Evolutionary conservation across 768 basidiomycete genomes (phyloP), one percentile per base, ranked within the genome.

Genomic region (Russula sp.): DNA sequence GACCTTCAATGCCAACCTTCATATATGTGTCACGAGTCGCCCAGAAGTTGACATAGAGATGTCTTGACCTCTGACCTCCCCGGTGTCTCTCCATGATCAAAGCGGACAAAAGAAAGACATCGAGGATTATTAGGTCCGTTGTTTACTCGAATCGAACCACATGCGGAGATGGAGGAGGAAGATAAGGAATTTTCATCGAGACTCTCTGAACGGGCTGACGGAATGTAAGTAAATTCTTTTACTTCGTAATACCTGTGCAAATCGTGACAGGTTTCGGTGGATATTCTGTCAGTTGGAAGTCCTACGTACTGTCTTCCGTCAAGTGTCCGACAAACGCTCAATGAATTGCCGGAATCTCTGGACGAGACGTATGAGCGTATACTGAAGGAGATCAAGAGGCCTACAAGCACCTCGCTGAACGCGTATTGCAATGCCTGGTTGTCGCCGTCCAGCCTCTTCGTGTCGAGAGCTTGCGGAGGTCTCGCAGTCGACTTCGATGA

Each of bases 41-140:
- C 49, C 50, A 0, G 55, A 57, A 49, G 3, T 38, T 6, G 61
- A 62, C 48, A 49, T 62, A 1, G 44, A 18, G 10, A 24, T 13
- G 42, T n/a, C 26, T 18, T 62, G 28, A 11, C 61, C 53, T 24
- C 34, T 62, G 2, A 20, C 44, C 2, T 36, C 24, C 28, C n/a
- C 32, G 5, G 8, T 62, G 10, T 38, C 44, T 4, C 34, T 62
- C 3, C 44, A 62, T 2, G 46, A 62, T 18, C 10, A 62, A 36
- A 20, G 16, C 6, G 54, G 61, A 20, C 61, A 62, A 40, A 55
- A n/a, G 6, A 2, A 49, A 20, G 61, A 54, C 2, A 49, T 62
- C 3, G 34, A 6, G 0, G 20, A 38, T n/a, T 62, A 57, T 57
- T 13, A n/a, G 18, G 22, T 32, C 24, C 2, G n/a, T 55, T 5